Base-by-base conservation (phyloP, 148 eudicot genomes). In the Camellia lanceoleosa region DNA sequence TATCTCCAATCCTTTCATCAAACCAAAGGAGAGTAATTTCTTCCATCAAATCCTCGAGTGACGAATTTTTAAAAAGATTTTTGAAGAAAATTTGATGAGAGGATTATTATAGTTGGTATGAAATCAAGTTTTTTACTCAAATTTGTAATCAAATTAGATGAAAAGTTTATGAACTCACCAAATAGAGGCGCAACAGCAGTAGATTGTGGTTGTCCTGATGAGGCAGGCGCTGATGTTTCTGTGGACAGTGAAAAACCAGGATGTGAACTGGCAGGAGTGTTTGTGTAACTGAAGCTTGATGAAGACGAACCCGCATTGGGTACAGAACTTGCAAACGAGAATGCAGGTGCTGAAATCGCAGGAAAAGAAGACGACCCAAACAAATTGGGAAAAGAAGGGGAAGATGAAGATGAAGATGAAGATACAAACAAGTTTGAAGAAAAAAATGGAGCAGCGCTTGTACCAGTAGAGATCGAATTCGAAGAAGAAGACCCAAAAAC, bases 171-270 rank as follows among this genome's bases (percentile, higher is more conserved):
- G 19, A 67, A 70, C 83, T 68, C 64, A 88, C 91, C 83, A 64
- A 86, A 82, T 41, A 80, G 58, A 43, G 83, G 38, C 5, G 69
- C 41, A n/a, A 84, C 78, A 74, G 85, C 62, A 7, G 84, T 82
- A 3, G 85, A 77, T 82, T 86, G 88, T 5, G 86, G 38, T 55
- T 61, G 83, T 7, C 61, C 68, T 51, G 89, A 80, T 44, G 86
- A 79, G 30, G 80, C 42, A 10, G 83, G 60, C 4, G 83, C 23
- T 5, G 63, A 18, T 5, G 80, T 18, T 51, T 74, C 80, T 0
- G 81, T 51, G 41, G 78, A 42, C 10, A 85, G 69, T 64, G 87
- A 79, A 72, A 85, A 71, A 75, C 79, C 65, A 63, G 80, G 64
- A 15, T 83, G 46, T n/a, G 81, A 82, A 62, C 84, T 81, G 9